Base-by-base conservation (phyloP, 2,329 filamentous ascomycete genomes). In the Talaromyces atroroseus region DNA sequence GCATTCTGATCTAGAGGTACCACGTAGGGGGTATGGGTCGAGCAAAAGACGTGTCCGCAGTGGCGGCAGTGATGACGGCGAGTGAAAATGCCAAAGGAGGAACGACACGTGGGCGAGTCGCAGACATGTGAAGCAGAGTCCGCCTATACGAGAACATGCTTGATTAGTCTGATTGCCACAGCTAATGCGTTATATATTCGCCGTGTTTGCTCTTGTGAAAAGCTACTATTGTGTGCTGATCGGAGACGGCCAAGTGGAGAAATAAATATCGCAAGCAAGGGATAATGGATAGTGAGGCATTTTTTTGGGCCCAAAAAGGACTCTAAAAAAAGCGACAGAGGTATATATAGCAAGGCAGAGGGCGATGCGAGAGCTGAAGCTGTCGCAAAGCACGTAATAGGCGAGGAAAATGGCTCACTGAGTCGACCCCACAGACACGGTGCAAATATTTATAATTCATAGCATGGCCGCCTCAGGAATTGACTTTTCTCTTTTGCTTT, bases 21-120 rank as follows among this genome's bases (percentile, higher is more conserved):
- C 49, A 73, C 70, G 64, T 80, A 75, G 47, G 76, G 73, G 50
- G 80, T 80, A 71, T 87, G 83, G 34, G 78, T 74, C 58, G 78
- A 77, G 71, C 84, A 87, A 66, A 85, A 86, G 64, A 87, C 80
- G 63, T 84, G 80, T 45, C 84, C 84, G 63, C 84, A 87, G 63
- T 84, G 83, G 57, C 84, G 81, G 70, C 84, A 87, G 70, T 87
- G 84, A 65, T 87, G 84, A 57, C 83, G 82, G 51, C 84, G 82
- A 51, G 80, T 76, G 70, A 84, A 83, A 65, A 85, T 76, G 46
- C 80, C 78, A 66, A 87, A 87, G 20, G 78, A 75, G 44, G 78
- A 78, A 50, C 78, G 77, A 70, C 84, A 87, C 57, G 80, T 77
- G 3, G 79, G 76, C 10, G 78, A 80, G 65, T 81, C 80, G 71